phyloP scores from a whole-genome alignment of 192 early-diverging fungal species.

The Podila epigama region DNA sequence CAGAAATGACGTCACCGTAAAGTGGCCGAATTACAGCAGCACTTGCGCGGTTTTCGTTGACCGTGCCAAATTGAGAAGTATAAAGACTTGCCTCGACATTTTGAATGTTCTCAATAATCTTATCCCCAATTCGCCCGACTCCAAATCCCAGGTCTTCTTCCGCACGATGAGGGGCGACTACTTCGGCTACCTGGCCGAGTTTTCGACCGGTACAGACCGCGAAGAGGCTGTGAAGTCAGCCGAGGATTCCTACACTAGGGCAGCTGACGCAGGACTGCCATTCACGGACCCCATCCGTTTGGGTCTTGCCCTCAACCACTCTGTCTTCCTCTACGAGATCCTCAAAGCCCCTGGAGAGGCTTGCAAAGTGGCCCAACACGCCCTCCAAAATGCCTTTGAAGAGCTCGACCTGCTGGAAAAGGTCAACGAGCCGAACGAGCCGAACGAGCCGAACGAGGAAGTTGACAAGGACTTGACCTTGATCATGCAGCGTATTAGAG shows the following conservation, averaged over 20 bases:
- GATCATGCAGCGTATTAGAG: slow-evolving; percentile 99
- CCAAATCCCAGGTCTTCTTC: slow-evolving; percentile 99
- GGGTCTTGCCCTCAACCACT: slow-evolving; percentile 98
- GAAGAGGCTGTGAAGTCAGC: slow-evolving; percentile 84
- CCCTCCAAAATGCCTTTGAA: slow-evolving; percentile 98
- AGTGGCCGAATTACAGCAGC: too few relatives aligned
- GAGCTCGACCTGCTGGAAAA: slow-evolving; percentile 99
- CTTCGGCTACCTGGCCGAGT: slow-evolving; percentile 99
- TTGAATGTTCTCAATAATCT: slow-evolving; percentile 89
- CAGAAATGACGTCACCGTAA: too few relatives aligned
- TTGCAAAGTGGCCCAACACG: slow-evolving; percentile 95
- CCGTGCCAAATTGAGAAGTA: slow-evolving; percentile 93
- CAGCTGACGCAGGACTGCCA: slow-evolving; percentile 92
- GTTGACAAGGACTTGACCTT: slow-evolving; percentile 90
- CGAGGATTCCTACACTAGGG: slow-evolving; percentile 94
- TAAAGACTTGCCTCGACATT: slow-evolving; percentile 96
- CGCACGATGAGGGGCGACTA: slow-evolving; percentile 99
- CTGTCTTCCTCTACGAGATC: slow-evolving; percentile 99
- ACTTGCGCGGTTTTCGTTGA: too few relatives aligned
- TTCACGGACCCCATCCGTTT: slow-evolving; percentile 99
- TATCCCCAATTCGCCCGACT: slow-evolving; percentile 89
- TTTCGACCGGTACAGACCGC: slow-evolving; percentile 86
- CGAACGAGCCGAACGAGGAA: slow-evolving; percentile 97
- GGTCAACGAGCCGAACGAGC: too few relatives aligned
- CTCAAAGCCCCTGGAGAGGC: slow-evolving; percentile 97